These are phyloP conservation scores for Atkinsonella texensis DNA, from an alignment of 2,329 filamentous ascomycete genomes.

Conservation along the genomic window DNA sequence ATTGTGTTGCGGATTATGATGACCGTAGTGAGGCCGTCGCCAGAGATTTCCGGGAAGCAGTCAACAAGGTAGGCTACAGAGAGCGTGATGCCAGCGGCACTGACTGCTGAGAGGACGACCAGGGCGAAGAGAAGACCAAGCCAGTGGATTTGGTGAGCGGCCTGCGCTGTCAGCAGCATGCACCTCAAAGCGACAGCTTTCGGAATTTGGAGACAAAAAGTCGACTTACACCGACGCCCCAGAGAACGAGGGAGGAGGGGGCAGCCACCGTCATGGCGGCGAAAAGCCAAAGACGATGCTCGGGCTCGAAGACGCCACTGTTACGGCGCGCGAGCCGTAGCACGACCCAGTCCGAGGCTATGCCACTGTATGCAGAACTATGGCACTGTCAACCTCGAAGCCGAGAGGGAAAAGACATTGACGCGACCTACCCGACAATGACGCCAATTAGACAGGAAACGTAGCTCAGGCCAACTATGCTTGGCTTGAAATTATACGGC, in stretches of 20 bases:
- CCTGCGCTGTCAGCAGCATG: slow-evolving; percentile 7
- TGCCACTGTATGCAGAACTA: slow-evolving; percentile 9
- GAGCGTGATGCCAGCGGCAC: slow-evolving; percentile 23
- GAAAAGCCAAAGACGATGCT: slow-evolving; percentile 30
- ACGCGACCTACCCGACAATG: slow-evolving; percentile 13
- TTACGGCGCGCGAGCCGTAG: slow-evolving; percentile 27
- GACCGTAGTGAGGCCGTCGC: slow-evolving; percentile 26
- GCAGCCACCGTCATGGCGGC: slow-evolving; percentile 17
- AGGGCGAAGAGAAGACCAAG: slow-evolving; percentile 30
- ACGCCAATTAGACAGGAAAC: slow-evolving; percentile 24
- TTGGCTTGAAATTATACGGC: slow-evolving; percentile 27
- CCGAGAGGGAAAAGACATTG: not conserved
- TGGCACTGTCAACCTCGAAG: not conserved
- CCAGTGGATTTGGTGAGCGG: slow-evolving; percentile 27
- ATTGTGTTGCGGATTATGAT: slow-evolving; percentile 28
- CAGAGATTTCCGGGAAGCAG: slow-evolving; percentile 26
- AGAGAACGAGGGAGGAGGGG: slow-evolving; percentile 18
- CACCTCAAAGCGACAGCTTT: not conserved
- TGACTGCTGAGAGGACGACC: slow-evolving; percentile 21
- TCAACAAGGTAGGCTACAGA: slow-evolving; percentile 29
- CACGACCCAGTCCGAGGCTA: slow-evolving; percentile 21
- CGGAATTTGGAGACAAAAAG: not conserved
- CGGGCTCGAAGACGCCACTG: slow-evolving; percentile 27
- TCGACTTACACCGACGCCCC: slow-evolving; percentile 19
- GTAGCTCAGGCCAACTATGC: slow-evolving; percentile 27